These are phyloP conservation scores for Ophiocordyceps polyrhachis-furcata DNA, from an alignment of 2,329 filamentous ascomycete species.

Conservation along the genomic window DNA sequence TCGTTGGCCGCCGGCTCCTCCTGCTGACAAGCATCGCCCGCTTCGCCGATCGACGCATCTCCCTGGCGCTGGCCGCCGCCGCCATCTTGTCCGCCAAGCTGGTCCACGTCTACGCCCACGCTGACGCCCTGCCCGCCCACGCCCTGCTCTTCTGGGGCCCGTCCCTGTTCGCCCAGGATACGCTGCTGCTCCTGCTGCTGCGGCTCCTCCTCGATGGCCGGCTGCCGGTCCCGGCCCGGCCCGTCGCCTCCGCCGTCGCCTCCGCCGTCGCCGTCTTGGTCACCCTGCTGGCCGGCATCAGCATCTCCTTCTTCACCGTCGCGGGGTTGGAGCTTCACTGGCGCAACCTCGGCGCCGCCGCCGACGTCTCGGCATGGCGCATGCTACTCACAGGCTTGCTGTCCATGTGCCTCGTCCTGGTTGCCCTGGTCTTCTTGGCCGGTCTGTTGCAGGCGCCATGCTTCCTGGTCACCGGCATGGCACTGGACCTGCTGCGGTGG, in stretches of 20 bases:
- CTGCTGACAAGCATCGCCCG: not conserved
- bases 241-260: constrained; percentile 4
- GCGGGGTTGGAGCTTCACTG: constrained; percentile 16
- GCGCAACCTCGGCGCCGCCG: constrained; percentile 13
- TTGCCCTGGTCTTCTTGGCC: constrained; percentile 4
- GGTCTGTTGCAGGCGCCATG: constrained; percentile 11
- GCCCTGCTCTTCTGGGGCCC: constrained; percentile 11
- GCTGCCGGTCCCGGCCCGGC: constrained; percentile 2
- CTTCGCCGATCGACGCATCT: constrained; percentile 10
- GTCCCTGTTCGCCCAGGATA: constrained; percentile 14
- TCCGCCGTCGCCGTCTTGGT: constrained; percentile 6
- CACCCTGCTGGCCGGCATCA: constrained; percentile 8
- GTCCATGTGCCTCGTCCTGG: constrained; percentile 7
- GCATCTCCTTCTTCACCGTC: constrained; percentile 9
- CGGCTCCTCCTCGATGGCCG: constrained; percentile 10
- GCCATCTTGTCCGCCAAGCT: constrained; percentile 10
- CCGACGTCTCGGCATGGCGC: constrained; percentile 12
- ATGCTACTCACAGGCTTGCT: constrained; percentile 14
- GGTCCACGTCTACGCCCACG: constrained; percentile 11
- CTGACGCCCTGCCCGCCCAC: constrained; percentile 8
- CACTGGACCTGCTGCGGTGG: constrained; percentile 10
- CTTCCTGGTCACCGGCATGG: constrained; percentile 6
- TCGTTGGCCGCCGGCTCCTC: constrained; percentile 1
- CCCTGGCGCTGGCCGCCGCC: constrained; percentile 10
- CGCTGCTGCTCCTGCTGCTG: constrained; percentile 10